phyloP scores from a whole-genome alignment of 2,329 filamentous ascomycete species.

The Harringtonia lauricola region DNA sequence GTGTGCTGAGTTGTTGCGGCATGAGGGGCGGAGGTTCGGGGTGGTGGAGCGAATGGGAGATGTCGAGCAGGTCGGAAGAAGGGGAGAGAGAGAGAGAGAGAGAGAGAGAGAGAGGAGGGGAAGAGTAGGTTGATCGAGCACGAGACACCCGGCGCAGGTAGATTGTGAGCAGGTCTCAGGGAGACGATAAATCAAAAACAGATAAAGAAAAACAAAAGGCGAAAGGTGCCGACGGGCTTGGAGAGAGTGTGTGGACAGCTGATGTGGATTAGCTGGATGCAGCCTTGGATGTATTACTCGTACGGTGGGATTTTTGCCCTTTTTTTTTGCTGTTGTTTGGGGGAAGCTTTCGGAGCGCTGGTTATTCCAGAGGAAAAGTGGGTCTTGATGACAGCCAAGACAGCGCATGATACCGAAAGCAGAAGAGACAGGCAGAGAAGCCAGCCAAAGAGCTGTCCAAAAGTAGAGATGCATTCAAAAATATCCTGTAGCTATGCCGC shows the following conservation, averaged over 20 bases:
- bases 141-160: neutral
- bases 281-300: too few relatives aligned
- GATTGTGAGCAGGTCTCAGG: too few relatives aligned
- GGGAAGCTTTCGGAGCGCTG: slow-evolving; percentile 8
- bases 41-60: slow-evolving; percentile 8
- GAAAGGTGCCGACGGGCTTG: neutral
- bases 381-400: too few relatives aligned
- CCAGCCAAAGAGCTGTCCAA: too few relatives aligned
- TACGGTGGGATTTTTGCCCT: neutral
- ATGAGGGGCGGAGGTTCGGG: slow-evolving; percentile 30
- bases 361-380: slow-evolving; percentile 11
- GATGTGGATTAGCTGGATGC: neutral
- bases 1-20: slow-evolving; percentile 67
- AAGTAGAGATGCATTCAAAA: too few relatives aligned
- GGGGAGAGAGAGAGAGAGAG: slow-evolving; percentile 2
- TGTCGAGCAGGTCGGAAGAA: neutral
- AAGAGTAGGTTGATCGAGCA: neutral
- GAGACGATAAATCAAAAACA: too few relatives aligned
- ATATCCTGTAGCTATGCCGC: too few relatives aligned
- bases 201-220: neutral
- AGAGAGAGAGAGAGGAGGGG: neutral
- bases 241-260: too few relatives aligned
- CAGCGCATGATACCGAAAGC: neutral
- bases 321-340: neutral
- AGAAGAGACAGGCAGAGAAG: too few relatives aligned